Base-by-base conservation (phyloP, 2,329 filamentous ascomycete species). In the Cytospora paraplurivora region DNA sequence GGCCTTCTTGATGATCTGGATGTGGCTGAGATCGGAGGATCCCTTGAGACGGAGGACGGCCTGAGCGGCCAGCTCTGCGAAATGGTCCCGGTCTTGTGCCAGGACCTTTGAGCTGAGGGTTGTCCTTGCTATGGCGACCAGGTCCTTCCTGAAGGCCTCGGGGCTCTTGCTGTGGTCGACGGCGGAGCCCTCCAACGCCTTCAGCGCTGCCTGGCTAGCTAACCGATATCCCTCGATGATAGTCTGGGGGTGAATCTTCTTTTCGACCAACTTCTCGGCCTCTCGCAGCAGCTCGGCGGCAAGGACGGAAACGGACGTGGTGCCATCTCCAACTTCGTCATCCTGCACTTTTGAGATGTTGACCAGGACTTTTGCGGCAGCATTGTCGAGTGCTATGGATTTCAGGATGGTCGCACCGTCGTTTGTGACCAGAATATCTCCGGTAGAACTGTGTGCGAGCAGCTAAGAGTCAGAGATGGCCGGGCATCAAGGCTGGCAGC, bases 291-390 rank as follows among this genome's bases (percentile, higher is more conserved):
- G 85, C 81, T 99, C 95, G 65, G 95, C 95, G 47, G 95, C 93
- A 67, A 99, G 83, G 17, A 99, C 95, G 51, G 95, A 90, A 62
- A 99, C 95, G n/a, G 93, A 98, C 27, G 95, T 99, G 53, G 95
- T 99, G 64, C 95, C 95, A 76, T 99, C 95, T 74, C 95, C 95
- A 32, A 99, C 94, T 78, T 99, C 95, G 75, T 99, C 95, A 73
- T 99, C 95, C 77, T 99, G 95, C 7, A 99, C 95, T 81, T 99
- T 99, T 68, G 94, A 98, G 72, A 99, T 98, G 78, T 99, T 99
- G 75, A 99, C 95, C 51, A 99, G 85, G 6, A 99, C 95, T 81
- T 99, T 99, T 61, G 95, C 95, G 27, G 95, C 95, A 51, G 95
- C 95, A 76, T 99, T 99, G 78, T 99, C 95, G 74, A 99, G 89